A percentile compares a stretch with the other conserved stretches of the same genome.
phyloP scores from a whole-genome alignment of 228 moss, liverwort and hornwort genomes.

The Sphagnum magellanicum region DNA sequence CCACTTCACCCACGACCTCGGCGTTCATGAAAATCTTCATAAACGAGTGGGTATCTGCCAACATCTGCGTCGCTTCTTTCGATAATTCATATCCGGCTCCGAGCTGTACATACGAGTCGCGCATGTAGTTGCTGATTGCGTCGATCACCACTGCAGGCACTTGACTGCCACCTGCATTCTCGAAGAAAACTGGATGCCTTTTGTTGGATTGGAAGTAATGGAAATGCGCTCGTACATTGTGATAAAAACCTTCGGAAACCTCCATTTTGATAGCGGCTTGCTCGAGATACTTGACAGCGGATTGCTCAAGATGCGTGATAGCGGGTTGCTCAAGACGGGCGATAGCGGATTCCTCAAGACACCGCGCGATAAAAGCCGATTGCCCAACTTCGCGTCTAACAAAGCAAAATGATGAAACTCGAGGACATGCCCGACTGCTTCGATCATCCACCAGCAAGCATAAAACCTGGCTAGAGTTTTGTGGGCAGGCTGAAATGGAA shows the following conservation, averaged over 20 bases:
- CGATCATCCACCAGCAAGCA: too few relatives aligned
- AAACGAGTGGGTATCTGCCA: conserved; percentile 30
- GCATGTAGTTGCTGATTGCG: conserved; percentile 45
- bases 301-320: too few relatives aligned
- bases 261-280: too few relatives aligned
- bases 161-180: conserved; percentile 53
- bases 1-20: conserved; percentile 38
- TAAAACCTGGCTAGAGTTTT: too few relatives aligned
- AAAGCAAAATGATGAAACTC: too few relatives aligned
- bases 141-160: conserved; percentile 41
- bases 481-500: too few relatives aligned
- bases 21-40: conserved; percentile 55
- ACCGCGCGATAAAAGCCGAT: too few relatives aligned
- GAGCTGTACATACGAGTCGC: conserved; percentile 22
- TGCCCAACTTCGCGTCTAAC: too few relatives aligned
- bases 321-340: too few relatives aligned
- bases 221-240: conserved; percentile 41
- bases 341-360: too few relatives aligned
- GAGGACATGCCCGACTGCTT: too few relatives aligned
- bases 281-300: too few relatives aligned
- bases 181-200: conserved; percentile 31
- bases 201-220: conserved; percentile 24
- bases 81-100: conserved; percentile 41
- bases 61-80: conserved; percentile 26
- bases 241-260: conserved; percentile 22